These are phyloP conservation scores for Eremothecium gossypii DNA, from an alignment of 1,139 yeast species.

Conservation along the genomic window DNA sequence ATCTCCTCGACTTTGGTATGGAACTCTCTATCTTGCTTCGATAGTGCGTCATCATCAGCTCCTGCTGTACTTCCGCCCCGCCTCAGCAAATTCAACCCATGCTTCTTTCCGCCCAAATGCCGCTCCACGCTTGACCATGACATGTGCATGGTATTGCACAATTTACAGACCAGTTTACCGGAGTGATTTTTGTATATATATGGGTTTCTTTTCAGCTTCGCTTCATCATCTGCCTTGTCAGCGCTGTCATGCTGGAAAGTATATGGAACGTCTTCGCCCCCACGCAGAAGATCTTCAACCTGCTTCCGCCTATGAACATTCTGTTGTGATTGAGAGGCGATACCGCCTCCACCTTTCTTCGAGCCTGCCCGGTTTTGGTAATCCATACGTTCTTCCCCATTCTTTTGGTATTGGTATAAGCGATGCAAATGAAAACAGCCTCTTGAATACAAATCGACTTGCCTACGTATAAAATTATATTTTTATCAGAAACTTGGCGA, in stretches of 20 bases:
- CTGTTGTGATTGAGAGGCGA: slow-evolving; percentile 51
- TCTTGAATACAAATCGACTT: no score
- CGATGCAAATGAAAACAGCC: no score
- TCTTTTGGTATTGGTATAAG: no score
- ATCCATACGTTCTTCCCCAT: slow-evolving; percentile 27
- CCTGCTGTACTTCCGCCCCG: slow-evolving; percentile 31
- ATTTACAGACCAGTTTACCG: slow-evolving; percentile 54
- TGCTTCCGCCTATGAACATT: slow-evolving; percentile 49
- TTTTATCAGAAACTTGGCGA: no score
- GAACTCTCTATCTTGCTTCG: slow-evolving; percentile 33
- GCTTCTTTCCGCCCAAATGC: slow-evolving; percentile 56
- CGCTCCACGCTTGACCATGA: slow-evolving; percentile 50
- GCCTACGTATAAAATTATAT: no score
- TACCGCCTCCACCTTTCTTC: slow-evolving; percentile 47
- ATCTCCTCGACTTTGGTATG: slow-evolving; percentile 16
- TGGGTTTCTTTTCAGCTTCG: slow-evolving; percentile 38
- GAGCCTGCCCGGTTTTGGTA: slow-evolving; percentile 41
- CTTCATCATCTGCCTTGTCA: slow-evolving; percentile 9
- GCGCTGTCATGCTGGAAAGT: slow-evolving; percentile 41
- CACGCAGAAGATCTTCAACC: slow-evolving; percentile 42
- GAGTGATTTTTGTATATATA: slow-evolving; percentile 55
- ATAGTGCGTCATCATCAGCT: slow-evolving; percentile 9
- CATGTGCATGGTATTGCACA: slow-evolving; percentile 55
- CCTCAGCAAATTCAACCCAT: slow-evolving; percentile 47
- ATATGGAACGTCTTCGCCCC: slow-evolving; percentile 33